phyloP scores from a whole-genome alignment of 1,284 basidiomycete species.

The Leccinum angustisporum region DNA sequence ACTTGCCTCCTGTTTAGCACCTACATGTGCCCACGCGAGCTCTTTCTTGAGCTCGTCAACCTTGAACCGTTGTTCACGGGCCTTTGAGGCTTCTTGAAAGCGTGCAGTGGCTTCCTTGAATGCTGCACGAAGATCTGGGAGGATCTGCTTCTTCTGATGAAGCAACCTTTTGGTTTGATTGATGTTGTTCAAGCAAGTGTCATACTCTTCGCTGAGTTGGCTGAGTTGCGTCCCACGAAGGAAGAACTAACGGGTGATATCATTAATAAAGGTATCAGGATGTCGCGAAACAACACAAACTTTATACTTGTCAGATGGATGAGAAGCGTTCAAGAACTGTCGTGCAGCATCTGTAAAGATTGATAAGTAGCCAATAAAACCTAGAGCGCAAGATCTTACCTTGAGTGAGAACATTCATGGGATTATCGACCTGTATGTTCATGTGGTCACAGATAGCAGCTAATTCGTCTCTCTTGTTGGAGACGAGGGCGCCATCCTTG shows the following conservation, averaged over 20 bases:
- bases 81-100: constrained; percentile 74
- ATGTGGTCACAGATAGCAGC: constrained; percentile 89
- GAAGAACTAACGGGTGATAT: constrained; percentile 72
- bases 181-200: constrained; percentile 72
- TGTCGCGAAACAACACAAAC: constrained; percentile 40
- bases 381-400: constrained; percentile 41
- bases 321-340: constrained; percentile 86
- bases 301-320: constrained; percentile 87
- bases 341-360: constrained; percentile 41
- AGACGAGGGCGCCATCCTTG: constrained; percentile 65
- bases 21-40: constrained; percentile 88
- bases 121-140: constrained; percentile 70
- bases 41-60: constrained; percentile 75
- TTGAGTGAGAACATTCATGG: constrained; percentile 93
- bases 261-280: neutral
- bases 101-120: constrained; percentile 60
- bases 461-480: constrained; percentile 84
- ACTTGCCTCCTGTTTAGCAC: constrained; percentile 62
- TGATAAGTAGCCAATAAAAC: neutral
- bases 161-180: constrained; percentile 63
- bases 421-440: constrained; percentile 97
- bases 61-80: constrained; percentile 68
- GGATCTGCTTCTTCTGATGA: constrained; percentile 63
- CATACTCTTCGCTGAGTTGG: constrained; percentile 87
- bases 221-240: constrained; percentile 90